A percentile compares a stretch with the other conserved stretches of the same genome.
phyloP scores from a whole-genome alignment of 2,329 filamentous ascomycete genomes.

The Colletotrichum higginsianum region DNA sequence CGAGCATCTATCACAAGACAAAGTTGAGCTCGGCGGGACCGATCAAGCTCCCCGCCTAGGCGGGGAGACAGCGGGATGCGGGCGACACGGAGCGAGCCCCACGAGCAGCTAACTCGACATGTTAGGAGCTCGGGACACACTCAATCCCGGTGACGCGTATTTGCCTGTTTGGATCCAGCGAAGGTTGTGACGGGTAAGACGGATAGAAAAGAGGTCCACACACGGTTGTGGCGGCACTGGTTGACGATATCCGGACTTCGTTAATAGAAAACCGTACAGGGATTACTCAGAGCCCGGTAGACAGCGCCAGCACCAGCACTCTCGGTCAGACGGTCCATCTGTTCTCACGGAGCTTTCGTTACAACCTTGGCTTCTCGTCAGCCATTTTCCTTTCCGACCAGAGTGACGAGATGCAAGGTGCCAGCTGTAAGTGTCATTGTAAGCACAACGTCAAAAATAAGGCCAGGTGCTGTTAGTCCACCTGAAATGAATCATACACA shows the following conservation, averaged over 20 bases:
- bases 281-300: slow-evolving; percentile 2
- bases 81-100: slow-evolving; percentile 4
- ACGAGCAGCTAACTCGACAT: not conserved
- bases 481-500: not conserved
- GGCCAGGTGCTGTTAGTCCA: not conserved
- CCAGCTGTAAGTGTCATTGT: not conserved
- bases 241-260: not conserved
- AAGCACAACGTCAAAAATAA: slow-evolving; percentile 11
- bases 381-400: not conserved
- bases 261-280: not conserved
- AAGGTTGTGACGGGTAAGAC: slow-evolving; percentile 6
- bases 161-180: not conserved
- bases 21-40: not conserved
- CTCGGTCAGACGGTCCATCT: not conserved
- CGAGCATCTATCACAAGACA: not conserved
- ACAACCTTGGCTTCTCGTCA: no score
- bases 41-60: not conserved
- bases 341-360: slow-evolving; percentile 7
- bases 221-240: slow-evolving; percentile 27
- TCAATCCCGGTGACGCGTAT: slow-evolving; percentile 26
- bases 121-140: slow-evolving; percentile 1
- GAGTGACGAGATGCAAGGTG: not conserved
- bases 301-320: no score
- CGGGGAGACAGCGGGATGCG: not conserved
- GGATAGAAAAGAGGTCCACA: slow-evolving; percentile 3